Evolutionary conservation across 768 basidiomycete genomes (phyloP).

Genomic region (Boletus subparvulus): DNA sequence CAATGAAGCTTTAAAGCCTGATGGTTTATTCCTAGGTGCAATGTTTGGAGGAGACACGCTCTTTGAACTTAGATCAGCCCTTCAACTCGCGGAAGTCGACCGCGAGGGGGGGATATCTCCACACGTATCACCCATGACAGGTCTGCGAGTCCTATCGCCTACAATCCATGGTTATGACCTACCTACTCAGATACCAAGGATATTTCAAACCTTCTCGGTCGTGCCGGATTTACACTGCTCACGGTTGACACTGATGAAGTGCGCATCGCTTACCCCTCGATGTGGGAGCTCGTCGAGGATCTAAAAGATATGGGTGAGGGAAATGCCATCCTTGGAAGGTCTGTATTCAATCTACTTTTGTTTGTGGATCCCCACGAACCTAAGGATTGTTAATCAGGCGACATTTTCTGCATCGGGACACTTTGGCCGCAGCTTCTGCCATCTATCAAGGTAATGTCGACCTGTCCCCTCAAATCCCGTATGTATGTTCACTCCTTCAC

Average conservation of each 20-base stretch:
- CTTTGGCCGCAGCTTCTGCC: conserved; percentile 84
- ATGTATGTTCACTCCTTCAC: not conserved
- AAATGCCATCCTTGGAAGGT: conserved; percentile 88
- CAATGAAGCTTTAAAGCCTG: conserved; percentile 77
- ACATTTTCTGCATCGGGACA: conserved; percentile 74
- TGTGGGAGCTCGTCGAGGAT: conserved; percentile 95
- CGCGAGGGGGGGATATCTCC: conserved; percentile 97
- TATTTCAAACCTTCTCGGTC: conserved; percentile 86
- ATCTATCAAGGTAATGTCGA: conserved; percentile 78
- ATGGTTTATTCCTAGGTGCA: conserved; percentile 92
- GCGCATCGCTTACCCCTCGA: conserved; percentile 84
- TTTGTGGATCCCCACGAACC: not conserved
- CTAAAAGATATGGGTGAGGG: conserved; percentile 95
- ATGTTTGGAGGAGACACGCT: conserved; percentile 96
- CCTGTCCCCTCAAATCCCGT: not conserved
- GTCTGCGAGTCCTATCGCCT: conserved; percentile 40
- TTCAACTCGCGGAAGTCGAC: conserved; percentile 93
- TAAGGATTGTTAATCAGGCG: conserved; percentile 43
- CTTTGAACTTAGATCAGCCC: conserved; percentile 91
- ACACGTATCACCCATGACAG: conserved; percentile 96
- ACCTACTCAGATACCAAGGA: conserved; percentile 75
- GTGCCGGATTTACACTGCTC: conserved; percentile 90
- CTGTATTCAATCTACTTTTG: conserved; percentile 14
- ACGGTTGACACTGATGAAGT: conserved; percentile 97
- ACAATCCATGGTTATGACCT: conserved; percentile 2